Evolutionary conservation across 2,329 filamentous ascomycete genomes (phyloP).

Genomic region (Ophiostoma pallidulum): DNA sequence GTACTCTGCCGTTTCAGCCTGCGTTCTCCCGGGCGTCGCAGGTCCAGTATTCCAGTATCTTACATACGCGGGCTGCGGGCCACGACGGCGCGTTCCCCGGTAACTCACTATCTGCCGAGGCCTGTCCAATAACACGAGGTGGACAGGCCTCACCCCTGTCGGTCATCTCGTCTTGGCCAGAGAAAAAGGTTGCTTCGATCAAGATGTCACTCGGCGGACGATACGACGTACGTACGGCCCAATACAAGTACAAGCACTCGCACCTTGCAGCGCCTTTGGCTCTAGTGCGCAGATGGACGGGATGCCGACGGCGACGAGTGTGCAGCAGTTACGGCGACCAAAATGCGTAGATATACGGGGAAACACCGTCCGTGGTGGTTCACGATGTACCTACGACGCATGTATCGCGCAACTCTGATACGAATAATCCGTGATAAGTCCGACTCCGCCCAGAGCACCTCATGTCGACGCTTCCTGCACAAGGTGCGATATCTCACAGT

Average conservation of each 20-base stretch:
- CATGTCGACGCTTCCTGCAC: too few species aligned
- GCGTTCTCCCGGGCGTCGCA: conserved; percentile 1
- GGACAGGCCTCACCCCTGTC: not conserved
- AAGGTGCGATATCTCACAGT: too few species aligned
- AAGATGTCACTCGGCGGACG: too few species aligned
- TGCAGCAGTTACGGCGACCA: too few species aligned
- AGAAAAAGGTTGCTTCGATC: too few species aligned
- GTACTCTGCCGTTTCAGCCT: conserved; percentile 8
- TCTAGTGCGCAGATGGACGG: not conserved
- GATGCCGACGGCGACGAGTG: not conserved
- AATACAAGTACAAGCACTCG: not conserved
- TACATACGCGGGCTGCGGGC: not conserved
- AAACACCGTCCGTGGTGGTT: not conserved
- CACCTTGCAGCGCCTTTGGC: not conserved
- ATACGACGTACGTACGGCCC: too few species aligned
- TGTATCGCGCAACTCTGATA: too few species aligned
- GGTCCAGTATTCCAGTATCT: not conserved
- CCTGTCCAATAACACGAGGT: conserved; percentile 8
- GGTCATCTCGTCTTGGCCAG: not conserved
- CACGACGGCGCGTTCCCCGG: conserved; percentile 4
- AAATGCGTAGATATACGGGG: not conserved
- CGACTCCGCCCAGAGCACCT: too few species aligned
- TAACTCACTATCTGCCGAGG: conserved; percentile 13
- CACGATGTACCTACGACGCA: too few species aligned
- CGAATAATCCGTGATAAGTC: too few species aligned